A percentile compares a stretch with the other conserved stretches of the same genome.
These are phyloP conservation scores for Acacia confusa DNA, from an alignment of 306 rosid species.

Conservation along the genomic window DNA sequence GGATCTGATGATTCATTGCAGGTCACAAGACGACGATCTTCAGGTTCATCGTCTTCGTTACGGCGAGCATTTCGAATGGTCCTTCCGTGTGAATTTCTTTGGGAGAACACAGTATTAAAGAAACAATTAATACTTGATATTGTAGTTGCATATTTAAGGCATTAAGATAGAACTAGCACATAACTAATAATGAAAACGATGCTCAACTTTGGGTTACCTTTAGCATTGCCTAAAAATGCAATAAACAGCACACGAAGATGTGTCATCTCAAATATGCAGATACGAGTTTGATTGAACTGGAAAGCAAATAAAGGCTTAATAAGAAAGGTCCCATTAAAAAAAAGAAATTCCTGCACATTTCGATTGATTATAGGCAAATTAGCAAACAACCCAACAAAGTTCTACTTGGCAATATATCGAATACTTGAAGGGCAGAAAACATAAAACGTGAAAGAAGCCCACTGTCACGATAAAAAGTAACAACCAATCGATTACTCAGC, in stretches of 20 bases:
- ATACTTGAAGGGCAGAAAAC: constrained; percentile 32
- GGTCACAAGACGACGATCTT: not conserved
- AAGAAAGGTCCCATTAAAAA: not conserved
- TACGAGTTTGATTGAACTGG: not conserved
- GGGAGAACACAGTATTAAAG: not conserved
- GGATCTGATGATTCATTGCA: constrained; percentile 4
- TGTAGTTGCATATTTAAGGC: not conserved
- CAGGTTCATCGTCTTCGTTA: not conserved
- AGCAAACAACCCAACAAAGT: not conserved
- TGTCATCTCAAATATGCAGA: too few species aligned
- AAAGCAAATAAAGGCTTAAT: not conserved
- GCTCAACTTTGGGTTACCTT: not conserved
- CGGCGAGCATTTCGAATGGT: not conserved
- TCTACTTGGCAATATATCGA: constrained; percentile 42
- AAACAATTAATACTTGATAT: not conserved
- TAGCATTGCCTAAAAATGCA: not conserved
- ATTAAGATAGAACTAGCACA: not conserved
- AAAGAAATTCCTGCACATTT: not conserved
- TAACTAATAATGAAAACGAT: not conserved
- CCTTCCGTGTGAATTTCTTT: not conserved
- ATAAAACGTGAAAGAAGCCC: not conserved
- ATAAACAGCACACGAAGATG: not conserved
- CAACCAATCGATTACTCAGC: not conserved
- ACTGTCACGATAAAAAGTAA: not conserved
- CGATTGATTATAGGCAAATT: not conserved